Conservation (phyloP, 345 rosid species). For the Eucalyptus caleyi region DNA sequence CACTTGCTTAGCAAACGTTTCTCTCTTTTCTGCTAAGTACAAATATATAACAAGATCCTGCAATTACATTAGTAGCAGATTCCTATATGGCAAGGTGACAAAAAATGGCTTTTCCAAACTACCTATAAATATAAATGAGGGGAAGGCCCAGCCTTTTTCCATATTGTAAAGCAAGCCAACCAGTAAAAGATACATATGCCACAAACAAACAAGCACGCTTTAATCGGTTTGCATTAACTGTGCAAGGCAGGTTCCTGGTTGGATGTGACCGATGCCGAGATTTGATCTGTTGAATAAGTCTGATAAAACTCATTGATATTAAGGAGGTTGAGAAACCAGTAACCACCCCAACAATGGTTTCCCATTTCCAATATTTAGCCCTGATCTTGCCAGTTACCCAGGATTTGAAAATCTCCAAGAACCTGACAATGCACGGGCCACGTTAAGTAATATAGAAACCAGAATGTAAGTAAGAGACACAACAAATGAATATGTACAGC, state of each 20-base stretch:
- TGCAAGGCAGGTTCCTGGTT: neutral
- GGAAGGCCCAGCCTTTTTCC: constrained; percentile 37
- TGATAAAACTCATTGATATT: constrained; percentile 24
- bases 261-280: constrained; percentile 4
- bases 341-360: constrained; percentile 36
- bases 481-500: neutral
- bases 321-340: constrained; percentile 55
- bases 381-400: constrained; percentile 14
- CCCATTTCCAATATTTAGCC: constrained; percentile 37
- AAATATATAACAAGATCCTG: neutral
- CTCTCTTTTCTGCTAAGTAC: neutral
- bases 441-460: neutral
- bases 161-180: constrained; percentile 51
- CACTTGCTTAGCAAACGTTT: neutral
- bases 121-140: constrained; percentile 3
- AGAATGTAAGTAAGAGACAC: neutral
- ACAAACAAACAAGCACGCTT: constrained; percentile 52
- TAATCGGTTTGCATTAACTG: neutral
- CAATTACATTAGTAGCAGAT: neutral
- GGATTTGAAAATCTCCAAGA: constrained; percentile 17
- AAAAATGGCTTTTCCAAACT: neutral
- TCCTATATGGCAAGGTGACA: neutral
- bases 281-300: constrained; percentile 23
- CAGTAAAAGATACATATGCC: constrained; percentile 27
- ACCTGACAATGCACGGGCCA: constrained; percentile 10